A percentile compares a stretch with the other conserved stretches of the same genome.
These are phyloP conservation scores for Penicillium tannophilum DNA, from an alignment of 495 filamentous ascomycete species.

Conservation along the genomic window DNA sequence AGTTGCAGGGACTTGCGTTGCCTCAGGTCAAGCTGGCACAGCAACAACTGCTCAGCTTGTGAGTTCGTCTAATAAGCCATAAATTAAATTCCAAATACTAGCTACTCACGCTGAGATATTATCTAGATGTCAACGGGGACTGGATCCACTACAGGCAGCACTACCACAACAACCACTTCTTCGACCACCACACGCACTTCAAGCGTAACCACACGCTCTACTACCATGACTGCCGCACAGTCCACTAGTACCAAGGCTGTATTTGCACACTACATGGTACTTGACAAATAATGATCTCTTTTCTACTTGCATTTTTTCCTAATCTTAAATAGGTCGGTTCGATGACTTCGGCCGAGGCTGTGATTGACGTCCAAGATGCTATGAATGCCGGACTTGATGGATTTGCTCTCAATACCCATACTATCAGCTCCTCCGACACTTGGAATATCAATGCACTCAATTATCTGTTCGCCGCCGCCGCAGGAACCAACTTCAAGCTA, in stretches of 20 bases:
- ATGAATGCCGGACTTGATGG: conserved; percentile 28
- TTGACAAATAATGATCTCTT: background rate
- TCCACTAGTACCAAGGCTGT: conserved; percentile 14
- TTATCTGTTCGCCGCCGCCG: conserved; percentile 22
- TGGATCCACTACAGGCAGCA: background rate
- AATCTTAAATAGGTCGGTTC: conserved; percentile 20
- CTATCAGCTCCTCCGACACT: conserved; percentile 13
- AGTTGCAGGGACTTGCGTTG: conserved; percentile 26
- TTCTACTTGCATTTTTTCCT: background rate
- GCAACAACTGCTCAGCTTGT: conserved; percentile 6
- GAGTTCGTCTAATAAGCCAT: background rate
- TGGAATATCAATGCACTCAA: conserved; percentile 21
- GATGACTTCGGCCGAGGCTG: conserved; percentile 23
- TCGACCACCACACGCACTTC: background rate
- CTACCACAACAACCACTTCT: background rate
- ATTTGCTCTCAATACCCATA: conserved; percentile 31
- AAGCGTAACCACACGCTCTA: background rate
- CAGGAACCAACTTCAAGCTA: conserved; percentile 27
- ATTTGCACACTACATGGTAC: conserved; percentile 39
- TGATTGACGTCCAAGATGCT: conserved; percentile 30
- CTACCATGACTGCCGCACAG: background rate
- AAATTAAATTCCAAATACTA: background rate
- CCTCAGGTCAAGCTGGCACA: conserved; percentile 7
- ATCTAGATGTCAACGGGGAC: conserved; percentile 5
- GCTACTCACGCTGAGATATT: background rate